phyloP scores from a whole-genome alignment of 1,284 basidiomycete genomes.

The Fomitopsis betulina region DNA sequence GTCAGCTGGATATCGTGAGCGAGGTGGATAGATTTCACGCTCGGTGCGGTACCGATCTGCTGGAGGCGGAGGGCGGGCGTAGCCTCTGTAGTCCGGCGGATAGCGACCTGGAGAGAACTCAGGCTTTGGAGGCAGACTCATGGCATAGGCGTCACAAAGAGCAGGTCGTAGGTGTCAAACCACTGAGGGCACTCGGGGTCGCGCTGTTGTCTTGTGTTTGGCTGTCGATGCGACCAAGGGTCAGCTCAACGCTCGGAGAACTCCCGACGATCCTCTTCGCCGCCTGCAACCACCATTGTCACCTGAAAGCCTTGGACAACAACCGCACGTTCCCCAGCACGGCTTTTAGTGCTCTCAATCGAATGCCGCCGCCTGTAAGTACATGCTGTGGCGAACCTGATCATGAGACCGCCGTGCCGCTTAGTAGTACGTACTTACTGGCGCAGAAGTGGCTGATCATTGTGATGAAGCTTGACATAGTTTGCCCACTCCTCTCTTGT shows the following conservation, averaged over 20 bases:
- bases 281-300: not conserved
- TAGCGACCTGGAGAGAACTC: conserved; percentile 25
- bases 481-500: not conserved
- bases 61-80: conserved; percentile 17
- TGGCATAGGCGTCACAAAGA: not conserved
- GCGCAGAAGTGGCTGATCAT: no score
- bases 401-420: no score
- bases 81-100: conserved; percentile 20
- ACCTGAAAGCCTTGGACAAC: no score
- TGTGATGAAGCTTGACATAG: not conserved
- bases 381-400: not conserved
- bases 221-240: not conserved
- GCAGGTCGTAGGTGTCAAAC: not conserved
- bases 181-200: not conserved
- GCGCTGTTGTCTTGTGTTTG: not conserved
- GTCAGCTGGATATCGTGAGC: conserved; percentile 17
- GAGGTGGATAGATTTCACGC: conserved; percentile 20
- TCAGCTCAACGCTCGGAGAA: not conserved
- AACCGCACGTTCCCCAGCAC: not conserved
- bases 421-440: no score
- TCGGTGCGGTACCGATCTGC: conserved; percentile 18
- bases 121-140: conserved; percentile 31
- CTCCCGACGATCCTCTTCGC: not conserved
- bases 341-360: not conserved
- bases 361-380: not conserved